Base-by-base conservation (phyloP, 1,284 basidiomycete genomes). In the Tylopilus sp. region DNA sequence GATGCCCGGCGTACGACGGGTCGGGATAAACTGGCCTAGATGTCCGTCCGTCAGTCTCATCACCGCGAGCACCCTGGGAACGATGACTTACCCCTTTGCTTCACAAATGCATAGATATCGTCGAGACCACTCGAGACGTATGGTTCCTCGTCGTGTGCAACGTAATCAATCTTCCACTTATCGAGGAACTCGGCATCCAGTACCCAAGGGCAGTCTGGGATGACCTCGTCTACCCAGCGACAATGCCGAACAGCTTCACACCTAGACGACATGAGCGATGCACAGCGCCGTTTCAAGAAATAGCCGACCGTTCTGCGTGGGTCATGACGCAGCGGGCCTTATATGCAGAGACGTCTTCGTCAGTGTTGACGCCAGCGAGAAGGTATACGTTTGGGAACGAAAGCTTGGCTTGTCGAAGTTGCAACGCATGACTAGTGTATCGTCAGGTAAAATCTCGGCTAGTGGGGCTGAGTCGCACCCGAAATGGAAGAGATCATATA, bases 181-280 rank as follows among this genome's bases (percentile, higher is more conserved):
- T 90, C 80, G 38, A 98, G 60, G 62, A 97, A 97, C 1, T 76
- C 84, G 54, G 86, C 77, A 58, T 89, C 84, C 51, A 98, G 78
- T 34, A 92, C 76, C 97, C 96, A 98, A 2, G 97, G 96, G 4
- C 89, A 92, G 46, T 95, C 91, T n/a, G 92, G 82, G 16, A 97
- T 74, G 42, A 99, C 87, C 68, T 98, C 89, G 69, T 99, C 95
- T 0, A 95, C 94, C 96, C 96, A 99, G 48, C 92, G 82, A 68
- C 96, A 97, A 67, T 98, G 93, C 26, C 91, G 78, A 10, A 89
- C 89, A 10, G 88, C 84, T 71, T 97, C 95, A 63, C 90, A 83
- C 52, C 81, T 81, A 46, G 9, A 23, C 30, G 25, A 62, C 47
- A 48, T 65, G 53, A 49, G 46, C 50, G 52, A 54, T 54, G 51